Percentiles rank a stretch among this genome's conserved stretches.
Conservation (phyloP, 176 grass and related monocot genomes). For the Aegilops tauschii region DNA sequence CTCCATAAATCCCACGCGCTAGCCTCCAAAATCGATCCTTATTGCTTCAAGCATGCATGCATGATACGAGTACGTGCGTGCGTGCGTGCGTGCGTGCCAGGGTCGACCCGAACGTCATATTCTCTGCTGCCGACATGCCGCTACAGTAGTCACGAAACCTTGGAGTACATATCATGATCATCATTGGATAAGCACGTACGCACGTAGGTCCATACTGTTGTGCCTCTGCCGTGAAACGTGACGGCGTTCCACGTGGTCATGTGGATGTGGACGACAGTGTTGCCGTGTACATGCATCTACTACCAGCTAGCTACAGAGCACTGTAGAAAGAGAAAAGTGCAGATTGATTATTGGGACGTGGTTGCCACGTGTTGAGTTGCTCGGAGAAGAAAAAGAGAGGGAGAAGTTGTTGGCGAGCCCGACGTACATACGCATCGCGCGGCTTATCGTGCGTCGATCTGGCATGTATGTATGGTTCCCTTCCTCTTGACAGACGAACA, state of each 20-base stretch:
- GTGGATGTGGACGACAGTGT: background rate
- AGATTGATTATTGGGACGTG: background rate
- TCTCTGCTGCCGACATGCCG: background rate
- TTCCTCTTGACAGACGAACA: background rate
- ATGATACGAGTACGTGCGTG: no score
- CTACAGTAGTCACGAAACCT: background rate
- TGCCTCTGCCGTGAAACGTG: background rate
- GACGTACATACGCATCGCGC: no score
- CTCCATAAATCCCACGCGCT: no score
- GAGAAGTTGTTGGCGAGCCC: no score
- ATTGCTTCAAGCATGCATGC: background rate
- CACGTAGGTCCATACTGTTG: background rate
- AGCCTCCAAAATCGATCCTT: background rate
- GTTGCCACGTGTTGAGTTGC: background rate
- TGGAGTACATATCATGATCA: background rate
- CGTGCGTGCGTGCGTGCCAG: no score
- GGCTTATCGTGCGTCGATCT: background rate
- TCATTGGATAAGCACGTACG: no score
- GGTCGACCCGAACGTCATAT: no score
- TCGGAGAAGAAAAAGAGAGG: no score
- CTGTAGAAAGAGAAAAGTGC: background rate
- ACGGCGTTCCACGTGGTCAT: background rate
- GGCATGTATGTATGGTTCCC: background rate
- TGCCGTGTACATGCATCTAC: background rate
- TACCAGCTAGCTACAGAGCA: background rate